These are phyloP conservation scores for Phyllosticta citribraziliensis DNA, from an alignment of 2,329 filamentous ascomycete species.

Conservation along the genomic window DNA sequence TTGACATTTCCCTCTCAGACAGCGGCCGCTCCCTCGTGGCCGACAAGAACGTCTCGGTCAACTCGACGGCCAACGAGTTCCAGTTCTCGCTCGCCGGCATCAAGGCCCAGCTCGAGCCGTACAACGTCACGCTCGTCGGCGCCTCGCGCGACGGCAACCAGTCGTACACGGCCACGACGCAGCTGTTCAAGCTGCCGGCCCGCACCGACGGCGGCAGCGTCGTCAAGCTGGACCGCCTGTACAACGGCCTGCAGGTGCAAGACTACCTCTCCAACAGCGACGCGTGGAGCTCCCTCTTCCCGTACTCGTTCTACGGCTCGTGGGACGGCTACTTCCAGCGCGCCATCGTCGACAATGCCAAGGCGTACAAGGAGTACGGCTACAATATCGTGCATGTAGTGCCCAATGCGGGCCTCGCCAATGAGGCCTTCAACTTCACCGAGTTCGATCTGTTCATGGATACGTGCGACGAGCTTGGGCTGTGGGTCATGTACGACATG, in stretches of 20 bases:
- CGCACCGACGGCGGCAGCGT: slow-evolving; percentile 35
- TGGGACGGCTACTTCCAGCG: slow-evolving; percentile 28
- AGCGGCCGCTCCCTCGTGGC: slow-evolving; percentile 18
- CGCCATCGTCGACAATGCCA: slow-evolving; percentile 5
- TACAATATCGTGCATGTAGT: slow-evolving; percentile 41
- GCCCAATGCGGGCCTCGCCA: slow-evolving; percentile 25
- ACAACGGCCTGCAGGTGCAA: slow-evolving; percentile 34
- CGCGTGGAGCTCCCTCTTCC: slow-evolving; percentile 33
- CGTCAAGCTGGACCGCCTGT: slow-evolving; percentile 38
- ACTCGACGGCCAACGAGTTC: slow-evolving; percentile 28
- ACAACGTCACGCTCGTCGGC: slow-evolving; percentile 27
- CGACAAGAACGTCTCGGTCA: slow-evolving; percentile 22
- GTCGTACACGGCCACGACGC: slow-evolving; percentile 27
- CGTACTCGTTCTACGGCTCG: slow-evolving; percentile 37
- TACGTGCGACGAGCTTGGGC: slow-evolving; percentile 32
- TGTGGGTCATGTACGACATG: slow-evolving; percentile 42
- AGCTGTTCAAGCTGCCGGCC: slow-evolving; percentile 33
- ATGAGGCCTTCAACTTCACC: slow-evolving; percentile 31
- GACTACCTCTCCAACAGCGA: slow-evolving; percentile 15
- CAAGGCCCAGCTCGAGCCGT: slow-evolving; percentile 24
- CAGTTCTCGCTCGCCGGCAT: slow-evolving; percentile 25
- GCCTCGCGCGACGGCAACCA: slow-evolving; percentile 21
- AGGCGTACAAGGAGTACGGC: slow-evolving; percentile 18
- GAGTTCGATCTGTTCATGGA: slow-evolving; percentile 33
- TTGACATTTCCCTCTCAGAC: slow-evolving; percentile 18